Base-by-base conservation (phyloP, 2,329 filamentous ascomycete genomes). In the Colletotrichum sublineola region DNA sequence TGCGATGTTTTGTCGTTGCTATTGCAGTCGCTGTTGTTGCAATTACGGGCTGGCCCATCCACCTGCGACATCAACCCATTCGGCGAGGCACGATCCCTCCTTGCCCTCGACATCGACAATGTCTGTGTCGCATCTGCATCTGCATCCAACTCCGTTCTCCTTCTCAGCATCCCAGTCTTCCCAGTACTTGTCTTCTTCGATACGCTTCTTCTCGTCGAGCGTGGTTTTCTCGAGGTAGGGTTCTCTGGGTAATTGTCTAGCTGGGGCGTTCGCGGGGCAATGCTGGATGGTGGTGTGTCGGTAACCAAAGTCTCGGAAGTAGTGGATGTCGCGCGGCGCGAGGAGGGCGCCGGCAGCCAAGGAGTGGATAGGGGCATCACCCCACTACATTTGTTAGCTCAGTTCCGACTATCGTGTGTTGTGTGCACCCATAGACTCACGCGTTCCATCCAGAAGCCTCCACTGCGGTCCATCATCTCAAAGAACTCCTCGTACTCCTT, bases 241-340 rank as follows among this genome's bases (percentile, higher is more conserved):
- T 64, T 91, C 88, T 69, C 94, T 90, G 5, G 93, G 90, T 55
- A 97, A 88, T 83, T 99, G 96, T 60, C 94, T 91, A 15, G 92
- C 91, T 0, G 96, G 96, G 3, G 96, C 96, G 80, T 99, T 99
- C 67, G 95, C 95, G 1, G 96, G 96, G 79, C 96, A 99, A 83
- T 99, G 96, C 84, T 98, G 96, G 79, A 99, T 99, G 4, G 96
- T 99, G 8, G 96, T 99, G 83, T 99, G 96, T 79, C 96, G 91
- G 85, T 99, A 99, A 67, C 96, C 96, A 83, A 98, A 96, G 82
- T 99, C 96, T 77, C 96, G 94, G 91, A 99, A 99, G 85, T 99
- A 99, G 84, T 99, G 96, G 73, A 99, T 94, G 79, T 99, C 95
- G 67, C 87, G 86, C 58, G 93, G 91, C 2, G 90, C 88, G 42